Percentiles rank a stretch among this genome's conserved stretches.
These are phyloP conservation scores for Umbelopsis ramanniana DNA, from an alignment of 192 early-diverging fungal genomes.

Conservation along the genomic window DNA sequence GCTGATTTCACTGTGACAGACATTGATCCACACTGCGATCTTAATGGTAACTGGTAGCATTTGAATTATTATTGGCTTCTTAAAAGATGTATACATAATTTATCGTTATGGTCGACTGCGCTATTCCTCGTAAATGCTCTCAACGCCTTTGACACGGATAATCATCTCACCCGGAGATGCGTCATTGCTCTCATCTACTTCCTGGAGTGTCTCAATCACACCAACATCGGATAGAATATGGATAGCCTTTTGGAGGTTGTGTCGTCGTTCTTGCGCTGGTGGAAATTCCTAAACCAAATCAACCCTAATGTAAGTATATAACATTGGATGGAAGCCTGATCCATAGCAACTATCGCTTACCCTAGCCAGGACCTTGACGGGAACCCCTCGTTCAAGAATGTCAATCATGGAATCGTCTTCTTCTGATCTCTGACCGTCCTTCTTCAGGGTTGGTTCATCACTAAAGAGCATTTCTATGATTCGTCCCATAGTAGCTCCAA, in stretches of 20 bases:
- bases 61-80: neutral
- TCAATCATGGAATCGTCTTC: constrained; percentile 19
- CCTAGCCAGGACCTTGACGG: constrained; percentile 11
- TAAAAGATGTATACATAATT: neutral
- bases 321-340: neutral
- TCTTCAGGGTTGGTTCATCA: constrained; percentile 1
- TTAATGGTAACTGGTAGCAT: too few species aligned
- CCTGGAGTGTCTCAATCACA: constrained; percentile 24
- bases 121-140: constrained; percentile 14
- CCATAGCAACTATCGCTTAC: neutral
- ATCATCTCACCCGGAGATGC: constrained; percentile 27
- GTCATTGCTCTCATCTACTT: constrained; percentile 23
- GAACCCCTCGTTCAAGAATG: constrained; percentile 17
- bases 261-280: constrained; percentile 27
- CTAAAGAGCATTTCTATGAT: constrained; percentile 27
- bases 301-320: neutral
- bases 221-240: constrained; percentile 24
- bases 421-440: constrained; percentile 7
- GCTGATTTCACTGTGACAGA: constrained; percentile 6
- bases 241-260: constrained; percentile 27
- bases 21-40: neutral
- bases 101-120: neutral
- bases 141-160: constrained; percentile 26
- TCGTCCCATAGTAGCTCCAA: constrained; percentile 27
- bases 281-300: constrained; percentile 17